Conservation (phyloP, 176 grass and related monocot species). For the Typha latifolia region DNA sequence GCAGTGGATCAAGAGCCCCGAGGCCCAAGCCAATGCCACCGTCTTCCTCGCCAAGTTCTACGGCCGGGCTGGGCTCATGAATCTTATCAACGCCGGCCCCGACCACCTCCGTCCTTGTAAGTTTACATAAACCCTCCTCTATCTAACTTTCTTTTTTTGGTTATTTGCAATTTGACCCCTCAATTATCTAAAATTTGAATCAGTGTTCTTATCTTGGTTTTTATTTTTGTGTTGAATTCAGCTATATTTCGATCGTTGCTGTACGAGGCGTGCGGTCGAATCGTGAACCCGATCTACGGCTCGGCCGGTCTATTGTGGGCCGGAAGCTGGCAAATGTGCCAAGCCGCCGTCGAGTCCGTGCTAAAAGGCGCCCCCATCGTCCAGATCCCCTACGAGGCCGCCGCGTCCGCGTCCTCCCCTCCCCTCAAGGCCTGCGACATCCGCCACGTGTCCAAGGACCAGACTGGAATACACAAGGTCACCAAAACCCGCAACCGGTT, state of each 20-base stretch:
- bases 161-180: background rate
- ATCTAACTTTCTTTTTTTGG: background rate
- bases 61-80: conserved; percentile 58
- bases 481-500: conserved; percentile 21
- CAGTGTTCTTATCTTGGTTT: background rate
- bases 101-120: conserved; percentile 33
- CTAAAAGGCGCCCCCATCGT: conserved; percentile 45
- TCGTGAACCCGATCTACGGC: conserved; percentile 56
- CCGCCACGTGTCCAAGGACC: conserved; percentile 37
- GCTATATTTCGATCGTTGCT: conserved; percentile 35
- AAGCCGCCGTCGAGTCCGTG: conserved; percentile 60
- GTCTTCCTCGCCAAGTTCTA: conserved; percentile 83
- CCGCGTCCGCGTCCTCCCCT: conserved; percentile 2
- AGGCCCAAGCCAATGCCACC: conserved; percentile 61
- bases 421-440: conserved; percentile 37
- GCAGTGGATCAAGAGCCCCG: conserved; percentile 49
- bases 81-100: conserved; percentile 37
- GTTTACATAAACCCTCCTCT: too few relatives aligned
- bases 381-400: conserved; percentile 18
- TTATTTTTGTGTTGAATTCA: background rate
- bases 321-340: conserved; percentile 44
- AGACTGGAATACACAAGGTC: conserved; percentile 15
- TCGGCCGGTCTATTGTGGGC: conserved; percentile 52
- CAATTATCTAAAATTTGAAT: background rate
- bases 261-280: conserved; percentile 52